Evolutionary conservation across 116 monocot species (phyloP).

Genomic region (Cymodocea nodosa): DNA sequence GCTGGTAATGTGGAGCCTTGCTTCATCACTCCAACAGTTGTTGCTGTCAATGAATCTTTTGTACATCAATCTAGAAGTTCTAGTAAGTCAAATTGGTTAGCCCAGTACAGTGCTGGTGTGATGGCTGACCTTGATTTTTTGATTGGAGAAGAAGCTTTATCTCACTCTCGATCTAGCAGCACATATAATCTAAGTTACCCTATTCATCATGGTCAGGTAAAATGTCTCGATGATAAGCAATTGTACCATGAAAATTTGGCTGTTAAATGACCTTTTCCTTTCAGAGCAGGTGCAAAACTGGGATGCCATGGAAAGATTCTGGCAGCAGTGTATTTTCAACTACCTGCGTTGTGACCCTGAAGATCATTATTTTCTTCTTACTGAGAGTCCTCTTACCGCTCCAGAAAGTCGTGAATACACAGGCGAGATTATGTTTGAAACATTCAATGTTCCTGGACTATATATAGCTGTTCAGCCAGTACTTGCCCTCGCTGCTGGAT

Average conservation of each 20-base stretch:
- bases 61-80: slow-evolving; percentile 62
- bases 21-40: slow-evolving; percentile 89
- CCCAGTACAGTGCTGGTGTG: slow-evolving; percentile 92
- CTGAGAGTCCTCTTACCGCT: slow-evolving; percentile 94
- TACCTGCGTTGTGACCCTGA: slow-evolving; percentile 95
- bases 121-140: slow-evolving; percentile 99
- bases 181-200: slow-evolving; percentile 92
- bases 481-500: slow-evolving; percentile 97
- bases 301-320: slow-evolving; percentile 98
- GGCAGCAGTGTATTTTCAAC: slow-evolving; percentile 97
- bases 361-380: slow-evolving; percentile 96
- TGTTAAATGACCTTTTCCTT: background rate
- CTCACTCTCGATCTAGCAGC: slow-evolving; percentile 74
- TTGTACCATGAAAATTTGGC: background rate
- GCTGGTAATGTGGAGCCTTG: slow-evolving; percentile 98
- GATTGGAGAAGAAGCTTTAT: slow-evolving; percentile 85
- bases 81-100: slow-evolving; percentile 77
- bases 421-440: slow-evolving; percentile 99
- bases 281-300: slow-evolving; percentile 78
- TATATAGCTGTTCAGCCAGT: slow-evolving; percentile 97
- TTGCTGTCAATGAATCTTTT: slow-evolving; percentile 92
- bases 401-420: slow-evolving; percentile 96
- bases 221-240: background rate
- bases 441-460: slow-evolving; percentile 89
- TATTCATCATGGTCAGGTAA: slow-evolving; percentile 88